Evolutionary conservation across 306 rosid genomes (phyloP).

Genomic region (Gastrolobium villosum): DNA sequence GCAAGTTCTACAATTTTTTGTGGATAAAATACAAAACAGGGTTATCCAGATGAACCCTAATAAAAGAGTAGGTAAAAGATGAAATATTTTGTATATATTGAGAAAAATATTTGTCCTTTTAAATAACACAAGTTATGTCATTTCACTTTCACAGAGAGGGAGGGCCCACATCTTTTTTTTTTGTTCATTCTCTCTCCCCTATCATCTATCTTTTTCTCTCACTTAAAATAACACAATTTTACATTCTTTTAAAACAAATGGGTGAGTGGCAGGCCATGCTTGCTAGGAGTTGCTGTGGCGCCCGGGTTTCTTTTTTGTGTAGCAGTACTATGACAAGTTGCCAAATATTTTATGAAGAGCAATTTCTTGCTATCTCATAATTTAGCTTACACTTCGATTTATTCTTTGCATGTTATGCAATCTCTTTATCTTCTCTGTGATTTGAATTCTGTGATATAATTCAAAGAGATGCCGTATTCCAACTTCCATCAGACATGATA

Average conservation of each 20-base stretch:
- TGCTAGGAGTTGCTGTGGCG: constrained; percentile 26
- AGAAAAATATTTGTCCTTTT: too few relatives aligned
- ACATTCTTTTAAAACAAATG: background rate
- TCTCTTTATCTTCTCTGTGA: background rate
- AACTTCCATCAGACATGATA: constrained; percentile 25
- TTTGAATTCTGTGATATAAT: constrained; percentile 24
- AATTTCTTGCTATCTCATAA: background rate
- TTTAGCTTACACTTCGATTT: constrained; percentile 25
- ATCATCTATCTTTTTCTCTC: too few relatives aligned
- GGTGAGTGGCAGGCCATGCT: constrained; percentile 1
- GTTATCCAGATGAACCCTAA: background rate
- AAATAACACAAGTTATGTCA: too few relatives aligned
- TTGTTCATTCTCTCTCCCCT: too few relatives aligned
- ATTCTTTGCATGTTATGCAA: constrained; percentile 32
- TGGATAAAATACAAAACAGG: constrained; percentile 16
- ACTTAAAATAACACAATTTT: too few relatives aligned
- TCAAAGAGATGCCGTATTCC: constrained; percentile 33
- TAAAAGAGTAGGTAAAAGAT: background rate
- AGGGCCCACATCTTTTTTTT: too few relatives aligned
- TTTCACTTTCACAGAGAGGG: too few relatives aligned
- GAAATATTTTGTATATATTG: background rate
- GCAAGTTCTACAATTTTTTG: background rate
- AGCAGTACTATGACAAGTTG: background rate
- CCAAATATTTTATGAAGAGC: constrained; percentile 14
- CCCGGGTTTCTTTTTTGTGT: constrained; percentile 4